These are phyloP conservation scores for Aspergillus melleus DNA, from an alignment of 2,329 filamentous ascomycete genomes.

Conservation along the genomic window DNA sequence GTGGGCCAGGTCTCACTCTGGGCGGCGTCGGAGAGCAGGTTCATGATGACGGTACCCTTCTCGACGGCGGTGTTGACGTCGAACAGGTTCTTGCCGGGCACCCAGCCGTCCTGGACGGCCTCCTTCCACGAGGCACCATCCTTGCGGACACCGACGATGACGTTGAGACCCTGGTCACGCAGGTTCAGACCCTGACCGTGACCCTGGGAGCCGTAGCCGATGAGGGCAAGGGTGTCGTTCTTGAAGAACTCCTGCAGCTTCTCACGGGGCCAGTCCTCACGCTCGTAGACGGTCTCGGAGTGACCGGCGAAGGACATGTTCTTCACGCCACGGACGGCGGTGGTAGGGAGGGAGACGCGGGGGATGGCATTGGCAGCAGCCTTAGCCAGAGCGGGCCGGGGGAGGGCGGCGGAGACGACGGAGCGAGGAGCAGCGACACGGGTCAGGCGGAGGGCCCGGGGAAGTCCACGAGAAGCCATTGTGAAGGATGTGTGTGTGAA, in stretches of 20 bases:
- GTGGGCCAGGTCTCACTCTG: slow-evolving; percentile 98
- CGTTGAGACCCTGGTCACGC: slow-evolving; percentile 98
- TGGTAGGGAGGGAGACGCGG: slow-evolving; percentile 47
- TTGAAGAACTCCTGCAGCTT: slow-evolving; percentile 99
- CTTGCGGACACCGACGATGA: slow-evolving; percentile 98
- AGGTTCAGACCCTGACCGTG: slow-evolving; percentile 99
- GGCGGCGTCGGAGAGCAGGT: slow-evolving; percentile 95
- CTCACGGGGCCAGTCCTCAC: slow-evolving; percentile 96
- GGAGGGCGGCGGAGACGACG: slow-evolving; percentile 58
- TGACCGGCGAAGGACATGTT: slow-evolving; percentile 97
- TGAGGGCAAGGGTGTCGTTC: slow-evolving; percentile 97
- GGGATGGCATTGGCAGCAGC: slow-evolving; percentile 39
- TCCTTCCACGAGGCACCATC: slow-evolving; percentile 98
- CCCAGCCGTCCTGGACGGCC: slow-evolving; percentile 94
- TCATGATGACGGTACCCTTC: slow-evolving; percentile 96
- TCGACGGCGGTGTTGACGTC: slow-evolving; percentile 95
- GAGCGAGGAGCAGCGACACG: slow-evolving; percentile 57
- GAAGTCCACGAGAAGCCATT: slow-evolving; percentile 52
- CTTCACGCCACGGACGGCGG: slow-evolving; percentile 76
- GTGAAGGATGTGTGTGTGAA: slow-evolving; percentile 23
- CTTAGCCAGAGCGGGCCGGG: slow-evolving; percentile 49
- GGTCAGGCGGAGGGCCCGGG: slow-evolving; percentile 60
- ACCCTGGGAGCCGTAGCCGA: slow-evolving; percentile 97
- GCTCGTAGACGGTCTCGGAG: slow-evolving; percentile 96
- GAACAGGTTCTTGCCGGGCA: slow-evolving; percentile 98